phyloP scores from a whole-genome alignment of 495 filamentous ascomycete species.

The Penicillium coprophilum region DNA sequence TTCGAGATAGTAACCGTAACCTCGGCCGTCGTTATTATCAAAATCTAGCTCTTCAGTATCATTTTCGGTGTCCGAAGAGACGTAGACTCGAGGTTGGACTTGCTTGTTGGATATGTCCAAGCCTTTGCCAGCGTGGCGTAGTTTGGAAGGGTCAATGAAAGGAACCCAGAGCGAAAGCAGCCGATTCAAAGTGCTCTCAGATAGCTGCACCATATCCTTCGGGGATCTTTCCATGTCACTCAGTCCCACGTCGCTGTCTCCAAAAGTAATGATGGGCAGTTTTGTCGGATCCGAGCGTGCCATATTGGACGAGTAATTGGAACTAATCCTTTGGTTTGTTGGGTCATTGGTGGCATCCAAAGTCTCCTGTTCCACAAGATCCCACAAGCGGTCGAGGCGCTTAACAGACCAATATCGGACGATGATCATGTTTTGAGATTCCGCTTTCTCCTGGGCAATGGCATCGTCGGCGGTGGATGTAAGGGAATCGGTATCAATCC shows the following conservation, averaged over 20 bases:
- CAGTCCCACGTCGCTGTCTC: conserved; percentile 36
- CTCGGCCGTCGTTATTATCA: conserved; percentile 27
- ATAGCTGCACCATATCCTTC: conserved; percentile 41
- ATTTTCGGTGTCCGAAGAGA: conserved; percentile 30
- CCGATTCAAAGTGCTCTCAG: conserved; percentile 38
- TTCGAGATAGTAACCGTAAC: conserved; percentile 44
- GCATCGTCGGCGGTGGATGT: conserved; percentile 23
- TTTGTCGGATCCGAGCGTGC: conserved; percentile 26
- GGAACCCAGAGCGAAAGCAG: conserved; percentile 39
- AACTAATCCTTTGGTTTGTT: conserved; percentile 31
- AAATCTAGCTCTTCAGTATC: conserved; percentile 30
- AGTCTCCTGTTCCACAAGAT: conserved; percentile 39
- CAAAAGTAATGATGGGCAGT: conserved; percentile 30
- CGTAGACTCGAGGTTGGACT: conserved; percentile 16
- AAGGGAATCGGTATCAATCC: not conserved
- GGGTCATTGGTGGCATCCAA: conserved; percentile 29
- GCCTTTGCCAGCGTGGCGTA: conserved; percentile 11
- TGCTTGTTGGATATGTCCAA: not conserved
- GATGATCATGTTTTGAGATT: conserved; percentile 50
- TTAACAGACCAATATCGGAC: conserved; percentile 46
- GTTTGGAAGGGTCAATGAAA: conserved; percentile 7
- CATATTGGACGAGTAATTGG: conserved; percentile 17
- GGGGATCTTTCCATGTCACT: conserved; percentile 38
- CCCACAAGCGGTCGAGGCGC: conserved; percentile 42
- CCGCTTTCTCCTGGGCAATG: conserved; percentile 44